Base-by-base conservation (phyloP, 768 basidiomycete genomes). In the Lentinus tigrinus region DNA sequence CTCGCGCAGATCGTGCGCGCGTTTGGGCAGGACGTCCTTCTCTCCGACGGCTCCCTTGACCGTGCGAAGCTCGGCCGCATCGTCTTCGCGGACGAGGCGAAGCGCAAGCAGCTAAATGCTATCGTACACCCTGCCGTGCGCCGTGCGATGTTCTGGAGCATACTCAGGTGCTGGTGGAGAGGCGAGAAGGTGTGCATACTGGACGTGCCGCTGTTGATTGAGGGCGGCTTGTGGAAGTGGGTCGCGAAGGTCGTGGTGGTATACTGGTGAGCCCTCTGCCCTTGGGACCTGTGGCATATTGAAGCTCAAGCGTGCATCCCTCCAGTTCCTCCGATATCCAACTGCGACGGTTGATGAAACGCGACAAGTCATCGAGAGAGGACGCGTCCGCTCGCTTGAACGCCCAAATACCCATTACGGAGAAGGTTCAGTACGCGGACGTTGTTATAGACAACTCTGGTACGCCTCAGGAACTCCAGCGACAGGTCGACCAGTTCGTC, bases 81-180 rank as follows among this genome's bases (percentile, higher is more conserved):
- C 60, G 82, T 99, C 43, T 99, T 98, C 76, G 83, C 81, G 21
- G 89, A 95, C 66, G 82, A 83, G 42, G 71, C 64, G 14, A 85
- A 91, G 73, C 78, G 95, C 52, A 83, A 79, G 67, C 78, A 78
- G 68, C 74, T 98, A 57, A 98, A 98, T 64, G 69, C 74, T 7
- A 95, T 98, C 63, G 84, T 95, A 6, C 97, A 99, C 69, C 96
- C 97, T 4, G 89, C 91, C 0, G 92, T 98, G n/a, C 74, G 87
- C 51, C 78, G 81, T 60, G 85, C 81, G n/a, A 91, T 98, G 81
- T 66, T 88, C 10, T 81, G 80, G 79, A 76, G 77, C 51, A 81
- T 95, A 3, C 46, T 93, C 49, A 75, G 76, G 56, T 76, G 77
- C 56, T 99, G 95, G 93, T 47, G 93, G 46, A 74, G 73, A 39